Evolutionary conservation across 2,329 filamentous ascomycete species (phyloP), one percentile per base, ranked within the genome.

Genomic region (Colletotrichum siamense): DNA sequence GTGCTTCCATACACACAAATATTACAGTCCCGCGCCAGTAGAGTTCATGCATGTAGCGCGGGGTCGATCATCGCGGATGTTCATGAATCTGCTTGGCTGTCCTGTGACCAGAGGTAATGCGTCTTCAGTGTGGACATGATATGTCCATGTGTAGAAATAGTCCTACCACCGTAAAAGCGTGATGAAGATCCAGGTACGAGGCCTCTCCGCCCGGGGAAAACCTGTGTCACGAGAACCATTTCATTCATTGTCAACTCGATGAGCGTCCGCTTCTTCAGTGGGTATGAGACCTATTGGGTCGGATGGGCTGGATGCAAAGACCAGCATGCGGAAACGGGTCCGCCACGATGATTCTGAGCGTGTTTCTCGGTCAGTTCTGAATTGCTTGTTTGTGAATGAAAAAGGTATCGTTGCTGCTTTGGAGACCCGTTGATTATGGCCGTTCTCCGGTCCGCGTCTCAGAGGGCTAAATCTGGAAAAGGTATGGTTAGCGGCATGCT

Each of bases 121-220:
- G 49, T 55, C 8, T 55, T 4, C 49, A 4, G 49, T 0, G 18
- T 22, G 2, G 49, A 55, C 0, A 55, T 55, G 49, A 24, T 7
- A 24, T 0, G 0, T 0, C 49, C 49, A 55, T 0, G 49, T 55
- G n/a, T 55, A 24, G 49, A 24, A 55, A 3, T 9, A 55, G 10
- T 6, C 0, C 0, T 55, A 55, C 24, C 49, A 55, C 49, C 5
- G 6, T 0, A 24, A 55, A 24, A 4, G 1, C 49, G 4, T 22
- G n/a, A 55, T 55, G n/a, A 55, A 24, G 49, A 15, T 55, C 0
- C 24, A 55, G 49, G 49, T 55, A 8, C 8, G 49, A 55, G n/a
- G 49, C 49, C n/a, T 55, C 24, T 10, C 16, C 10, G 49, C 8
- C 10, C 8, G n/a, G 49, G n/a, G 49, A n/a, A 55, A 24, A 24